These are phyloP conservation scores for Globisporangium paroecandrum DNA, from an alignment of 352 stramenopile species.

Conservation along the genomic window DNA sequence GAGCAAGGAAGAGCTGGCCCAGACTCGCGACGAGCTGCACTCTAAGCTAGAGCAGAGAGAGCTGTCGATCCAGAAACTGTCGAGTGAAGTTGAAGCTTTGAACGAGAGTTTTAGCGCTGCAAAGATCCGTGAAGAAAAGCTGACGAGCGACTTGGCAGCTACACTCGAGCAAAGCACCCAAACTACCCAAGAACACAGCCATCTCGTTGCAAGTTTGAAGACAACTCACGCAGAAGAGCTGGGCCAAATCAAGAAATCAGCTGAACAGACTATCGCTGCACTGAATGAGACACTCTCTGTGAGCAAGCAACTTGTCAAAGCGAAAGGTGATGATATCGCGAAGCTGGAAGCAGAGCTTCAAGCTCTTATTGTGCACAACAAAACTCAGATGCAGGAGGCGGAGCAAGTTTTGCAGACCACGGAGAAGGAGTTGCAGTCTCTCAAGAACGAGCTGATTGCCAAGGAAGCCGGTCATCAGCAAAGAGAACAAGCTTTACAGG, in stretches of 20 bases:
- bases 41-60: not conserved
- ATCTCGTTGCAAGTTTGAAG: constrained; percentile 9
- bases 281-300: not conserved
- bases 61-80: not conserved
- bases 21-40: not conserved
- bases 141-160: not conserved
- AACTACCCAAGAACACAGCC: not conserved
- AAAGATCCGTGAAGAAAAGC: not conserved
- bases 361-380: not conserved
- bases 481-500: constrained; percentile 5
- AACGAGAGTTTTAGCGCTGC: not conserved
- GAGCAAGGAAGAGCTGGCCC: not conserved
- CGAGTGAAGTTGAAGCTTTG: constrained; percentile 1
- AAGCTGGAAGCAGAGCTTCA: constrained; percentile 9
- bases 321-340: constrained; percentile 11
- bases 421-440: constrained; percentile 7
- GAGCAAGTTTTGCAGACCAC: not conserved
- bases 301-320: not conserved
- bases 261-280: not conserved
- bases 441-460: constrained; percentile 3
- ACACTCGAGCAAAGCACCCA: not conserved
- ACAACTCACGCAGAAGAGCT: constrained; percentile 11
- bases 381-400: not conserved
- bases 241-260: constrained; percentile 17
- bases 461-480: not conserved